These are phyloP conservation scores for Paxillus ammoniavirescens DNA, from an alignment of 768 basidiomycete species.

Conservation along the genomic window DNA sequence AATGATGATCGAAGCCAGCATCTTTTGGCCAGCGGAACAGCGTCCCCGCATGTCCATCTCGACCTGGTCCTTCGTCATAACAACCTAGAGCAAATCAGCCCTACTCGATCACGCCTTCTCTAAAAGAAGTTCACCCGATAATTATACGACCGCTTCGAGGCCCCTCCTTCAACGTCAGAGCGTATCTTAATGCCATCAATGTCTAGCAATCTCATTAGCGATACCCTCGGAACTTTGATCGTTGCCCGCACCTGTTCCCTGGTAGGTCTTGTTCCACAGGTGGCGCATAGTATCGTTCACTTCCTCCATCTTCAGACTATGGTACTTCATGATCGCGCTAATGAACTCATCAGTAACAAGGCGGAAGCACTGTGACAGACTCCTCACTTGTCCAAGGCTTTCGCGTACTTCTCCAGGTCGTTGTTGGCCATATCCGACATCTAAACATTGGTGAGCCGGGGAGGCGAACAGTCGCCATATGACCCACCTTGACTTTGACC, in stretches of 20 bases:
- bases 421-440: slow-evolving; percentile 98
- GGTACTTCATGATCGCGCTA: slow-evolving; percentile 99
- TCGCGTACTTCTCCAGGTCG: slow-evolving; percentile 96
- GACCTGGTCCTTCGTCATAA: slow-evolving; percentile 98
- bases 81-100: slow-evolving; percentile 58
- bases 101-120: slow-evolving; percentile 3
- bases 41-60: slow-evolving; percentile 99
- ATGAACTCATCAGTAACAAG: slow-evolving; percentile 13
- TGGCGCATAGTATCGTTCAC: slow-evolving; percentile 98
- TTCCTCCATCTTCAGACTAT: slow-evolving; percentile 97
- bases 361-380: background rate
- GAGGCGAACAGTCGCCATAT: background rate
- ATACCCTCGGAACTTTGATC: background rate
- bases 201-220: slow-evolving; percentile 50
- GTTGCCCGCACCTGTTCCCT: slow-evolving; percentile 78
- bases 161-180: slow-evolving; percentile 89
- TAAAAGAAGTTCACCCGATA: slow-evolving; percentile 67
- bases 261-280: slow-evolving; percentile 98
- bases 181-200: slow-evolving; percentile 97
- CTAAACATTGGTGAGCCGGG: slow-evolving; percentile 38
- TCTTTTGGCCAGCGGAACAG: slow-evolving; percentile 98
- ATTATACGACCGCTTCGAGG: slow-evolving; percentile 93
- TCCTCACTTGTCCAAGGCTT: slow-evolving; percentile 91
- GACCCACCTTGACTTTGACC: slow-evolving; percentile 84
- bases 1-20: slow-evolving; percentile 97